Conservation (phyloP, 495 filamentous ascomycete genomes). For the Lasiosphaeria ovina region DNA sequence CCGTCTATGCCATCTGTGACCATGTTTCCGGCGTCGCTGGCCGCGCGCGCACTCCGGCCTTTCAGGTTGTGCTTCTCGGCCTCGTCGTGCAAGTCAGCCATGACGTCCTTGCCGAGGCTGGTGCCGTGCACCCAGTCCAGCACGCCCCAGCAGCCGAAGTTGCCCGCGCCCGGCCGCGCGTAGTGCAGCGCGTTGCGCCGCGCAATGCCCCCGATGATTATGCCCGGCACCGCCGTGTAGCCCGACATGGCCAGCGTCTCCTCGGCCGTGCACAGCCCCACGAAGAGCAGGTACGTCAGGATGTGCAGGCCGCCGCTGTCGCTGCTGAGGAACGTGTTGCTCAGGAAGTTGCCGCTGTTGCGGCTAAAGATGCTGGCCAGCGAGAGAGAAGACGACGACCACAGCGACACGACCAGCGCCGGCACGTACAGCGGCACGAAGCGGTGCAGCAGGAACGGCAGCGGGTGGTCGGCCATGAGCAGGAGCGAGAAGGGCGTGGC, state of each 20-base stretch:
- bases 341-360: too few species aligned
- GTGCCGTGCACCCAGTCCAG: conserved; percentile 78
- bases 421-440: conserved; percentile 76
- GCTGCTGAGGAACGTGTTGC: too few species aligned
- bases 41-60: conserved; percentile 42
- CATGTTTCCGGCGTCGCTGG: conserved; percentile 33
- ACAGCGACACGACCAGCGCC: conserved; percentile 27
- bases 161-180: conserved; percentile 55
- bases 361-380: too few species aligned
- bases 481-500: conserved; percentile 59
- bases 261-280: conserved; percentile 67
- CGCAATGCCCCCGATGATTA: conserved; percentile 73
- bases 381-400: too few species aligned
- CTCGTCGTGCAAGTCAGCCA: conserved; percentile 55
- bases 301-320: conserved; percentile 67
- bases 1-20: conserved; percentile 37
- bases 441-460: conserved; percentile 64
- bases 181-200: conserved; percentile 68
- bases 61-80: conserved; percentile 58
- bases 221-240: conserved; percentile 70
- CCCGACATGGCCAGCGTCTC: conserved; percentile 76
- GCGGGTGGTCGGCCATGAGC: conserved; percentile 73
- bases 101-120: conserved; percentile 54
- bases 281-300: conserved; percentile 72
- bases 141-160: conserved; percentile 75